Conservation (phyloP, 441 rosid genomes). For the Gossypium davidsonii region DNA sequence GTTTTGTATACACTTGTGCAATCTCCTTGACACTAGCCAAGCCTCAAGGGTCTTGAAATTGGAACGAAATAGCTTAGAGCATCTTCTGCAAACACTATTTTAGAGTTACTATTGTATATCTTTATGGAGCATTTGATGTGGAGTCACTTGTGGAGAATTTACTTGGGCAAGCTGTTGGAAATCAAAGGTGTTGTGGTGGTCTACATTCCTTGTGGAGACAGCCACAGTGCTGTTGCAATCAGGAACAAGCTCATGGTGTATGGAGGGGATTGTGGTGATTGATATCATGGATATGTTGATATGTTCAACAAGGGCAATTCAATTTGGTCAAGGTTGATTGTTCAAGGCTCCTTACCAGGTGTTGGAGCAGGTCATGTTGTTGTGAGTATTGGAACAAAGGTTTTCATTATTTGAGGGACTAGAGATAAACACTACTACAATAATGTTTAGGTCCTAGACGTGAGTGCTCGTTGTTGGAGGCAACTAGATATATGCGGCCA, state of each 20-base stretch:
- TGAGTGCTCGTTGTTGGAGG: constrained; percentile 35
- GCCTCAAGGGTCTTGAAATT: background rate
- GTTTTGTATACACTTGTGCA: too few species aligned
- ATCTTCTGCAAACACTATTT: background rate
- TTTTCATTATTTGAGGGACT: constrained; percentile 59
- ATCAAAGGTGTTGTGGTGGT: too few species aligned
- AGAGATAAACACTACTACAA: constrained; percentile 62
- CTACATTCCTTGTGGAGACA: constrained; percentile 30
- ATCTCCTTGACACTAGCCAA: too few species aligned
- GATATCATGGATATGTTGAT: constrained; percentile 53
- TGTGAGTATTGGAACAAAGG: constrained; percentile 49
- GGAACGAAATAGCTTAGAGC: background rate
- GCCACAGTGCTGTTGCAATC: constrained; percentile 51
- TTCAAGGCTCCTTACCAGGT: constrained; percentile 51
- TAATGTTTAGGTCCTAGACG: constrained; percentile 61
- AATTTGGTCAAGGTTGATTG: constrained; percentile 51
- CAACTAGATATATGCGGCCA: constrained; percentile 42
- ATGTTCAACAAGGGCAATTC: constrained; percentile 39
- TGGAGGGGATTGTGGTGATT: constrained; percentile 66
- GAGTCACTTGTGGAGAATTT: constrained; percentile 92
- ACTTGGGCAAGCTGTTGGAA: constrained; percentile 59
- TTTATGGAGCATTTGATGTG: constrained; percentile 90
- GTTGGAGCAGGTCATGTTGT: constrained; percentile 67
- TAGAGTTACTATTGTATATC: constrained; percentile 33
- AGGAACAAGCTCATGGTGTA: constrained; percentile 49